Base-by-base conservation (phyloP, 352 stramenopile species). In the Pythium graminicola region DNA sequence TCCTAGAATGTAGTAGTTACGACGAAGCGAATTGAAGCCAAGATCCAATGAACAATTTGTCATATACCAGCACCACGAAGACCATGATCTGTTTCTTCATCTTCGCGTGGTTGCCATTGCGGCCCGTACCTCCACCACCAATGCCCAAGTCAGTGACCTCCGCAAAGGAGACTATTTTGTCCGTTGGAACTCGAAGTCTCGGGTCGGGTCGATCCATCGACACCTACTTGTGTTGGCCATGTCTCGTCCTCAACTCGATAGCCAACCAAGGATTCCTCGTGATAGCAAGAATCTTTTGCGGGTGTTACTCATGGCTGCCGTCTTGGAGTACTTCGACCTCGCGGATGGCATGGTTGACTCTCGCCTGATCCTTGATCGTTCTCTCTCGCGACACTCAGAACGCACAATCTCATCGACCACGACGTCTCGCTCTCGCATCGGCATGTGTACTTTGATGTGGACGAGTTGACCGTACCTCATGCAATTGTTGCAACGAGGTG, bases 201-300 rank as follows among this genome's bases (percentile, higher is more conserved):
- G n/a, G n/a, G n/a, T n/a, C n/a, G n/a, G n/a, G n/a, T 39, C 36
- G 36, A 47, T 9, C 36, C 49, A 36, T 39, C 53, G 59, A 27
- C 59, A 29, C 3, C 2, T 80, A 66, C 57, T 62, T 55, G 17
- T 64, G 70, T 20, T 70, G 53, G 14, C 73, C 73, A n/a, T 85
- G 73, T 43, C 73, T 71, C 0, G 64, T 43, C 24, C 57, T 85
- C 49, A 85, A 85, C 50, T 54, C 71, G 17, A 54, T 85, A 13
- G 69, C 70, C 27, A 85, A 85, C 64, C 71, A 85, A 58, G 71
- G 67, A 31, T 85, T 3, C 69, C 71, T 6, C 72, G 72, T n/a
- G 65, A 70, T 35, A 67, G 71, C 44, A 69, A 73, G 49, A 68
- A 72, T 48, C 54, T 82, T 38, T 69, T 56, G 17, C 44, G 46